Conservation (phyloP, 495 filamentous ascomycete genomes). For the Bacidia gigantensis region DNA sequence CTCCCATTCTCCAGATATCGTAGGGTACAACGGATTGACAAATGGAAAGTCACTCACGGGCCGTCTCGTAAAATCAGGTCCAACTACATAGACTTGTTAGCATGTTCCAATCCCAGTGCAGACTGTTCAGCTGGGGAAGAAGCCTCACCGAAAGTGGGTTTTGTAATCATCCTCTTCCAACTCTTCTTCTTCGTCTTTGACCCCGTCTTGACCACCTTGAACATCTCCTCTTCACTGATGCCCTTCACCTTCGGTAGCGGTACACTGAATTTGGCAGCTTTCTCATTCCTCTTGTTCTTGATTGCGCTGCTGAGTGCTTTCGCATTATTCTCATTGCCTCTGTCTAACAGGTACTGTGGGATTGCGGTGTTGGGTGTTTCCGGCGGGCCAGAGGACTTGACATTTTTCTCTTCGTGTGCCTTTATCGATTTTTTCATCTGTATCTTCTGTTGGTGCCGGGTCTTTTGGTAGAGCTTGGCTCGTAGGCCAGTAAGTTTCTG, state of each 20-base stretch:
- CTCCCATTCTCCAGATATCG: too few relatives aligned
- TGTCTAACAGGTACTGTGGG: slow-evolving; percentile 82
- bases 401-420: slow-evolving; percentile 84
- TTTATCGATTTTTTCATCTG: slow-evolving; percentile 97
- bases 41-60: too few relatives aligned
- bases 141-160: slow-evolving; percentile 51
- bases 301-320: slow-evolving; percentile 77
- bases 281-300: slow-evolving; percentile 81
- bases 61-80: slow-evolving; percentile 77
- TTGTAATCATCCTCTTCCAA: slow-evolving; percentile 96
- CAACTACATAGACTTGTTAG: slow-evolving; percentile 33
- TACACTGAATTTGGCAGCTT: slow-evolving; percentile 90
- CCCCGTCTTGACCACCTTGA: slow-evolving; percentile 89
- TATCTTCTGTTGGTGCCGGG: slow-evolving; percentile 93
- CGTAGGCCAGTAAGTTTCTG: slow-evolving; percentile 83
- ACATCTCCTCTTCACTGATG: slow-evolving; percentile 95
- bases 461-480: slow-evolving; percentile 86
- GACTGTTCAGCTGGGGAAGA: too few relatives aligned
- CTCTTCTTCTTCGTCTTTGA: slow-evolving; percentile 46
- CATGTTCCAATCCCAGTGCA: too few relatives aligned
- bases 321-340: slow-evolving; percentile 69
- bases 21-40: too few relatives aligned
- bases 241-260: slow-evolving; percentile 89
- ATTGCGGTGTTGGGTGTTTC: slow-evolving; percentile 61
- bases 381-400: slow-evolving; percentile 72